These are phyloP conservation scores for Metahyphopichia silvanorum DNA, from an alignment of 805 yeast species.

Conservation along the genomic window DNA sequence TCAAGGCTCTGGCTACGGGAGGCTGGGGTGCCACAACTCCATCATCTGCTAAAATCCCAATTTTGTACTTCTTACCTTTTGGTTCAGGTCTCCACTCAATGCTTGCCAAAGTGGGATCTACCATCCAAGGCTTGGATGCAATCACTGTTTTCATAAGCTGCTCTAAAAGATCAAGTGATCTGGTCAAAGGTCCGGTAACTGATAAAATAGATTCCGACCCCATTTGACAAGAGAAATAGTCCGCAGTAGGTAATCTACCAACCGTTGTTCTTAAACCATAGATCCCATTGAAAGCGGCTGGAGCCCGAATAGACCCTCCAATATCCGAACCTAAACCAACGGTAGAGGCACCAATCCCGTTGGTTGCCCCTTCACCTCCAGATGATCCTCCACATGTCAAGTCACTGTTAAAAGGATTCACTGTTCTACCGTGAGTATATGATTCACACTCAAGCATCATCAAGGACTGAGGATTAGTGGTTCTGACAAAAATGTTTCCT, in stretches of 20 bases:
- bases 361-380: constrained; percentile 23
- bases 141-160: constrained; percentile 45
- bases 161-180: constrained; percentile 34
- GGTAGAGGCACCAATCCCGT: constrained; percentile 15
- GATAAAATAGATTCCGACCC: constrained; percentile 15
- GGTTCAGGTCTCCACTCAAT: constrained; percentile 48
- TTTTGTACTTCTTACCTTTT: constrained; percentile 15
- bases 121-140: constrained; percentile 51
- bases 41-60: constrained; percentile 10
- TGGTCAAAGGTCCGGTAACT: constrained; percentile 38
- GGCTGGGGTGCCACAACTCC: constrained; percentile 16
- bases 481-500: constrained; percentile 17
- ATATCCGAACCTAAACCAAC: constrained; percentile 24
- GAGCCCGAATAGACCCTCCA: constrained; percentile 22
- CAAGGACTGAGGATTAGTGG: constrained; percentile 20
- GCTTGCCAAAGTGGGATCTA: constrained; percentile 47
- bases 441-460: constrained; percentile 20
- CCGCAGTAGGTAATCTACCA: constrained; percentile 15
- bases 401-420: constrained; percentile 14
- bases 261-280: constrained; percentile 19
- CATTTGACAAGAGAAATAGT: constrained; percentile 19
- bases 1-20: constrained; percentile 13
- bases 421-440: constrained; percentile 16
- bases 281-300: constrained; percentile 18
- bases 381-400: constrained; percentile 21